Conservation (phyloP, 106 monocot genomes). For the Dendrobium nobile region DNA sequence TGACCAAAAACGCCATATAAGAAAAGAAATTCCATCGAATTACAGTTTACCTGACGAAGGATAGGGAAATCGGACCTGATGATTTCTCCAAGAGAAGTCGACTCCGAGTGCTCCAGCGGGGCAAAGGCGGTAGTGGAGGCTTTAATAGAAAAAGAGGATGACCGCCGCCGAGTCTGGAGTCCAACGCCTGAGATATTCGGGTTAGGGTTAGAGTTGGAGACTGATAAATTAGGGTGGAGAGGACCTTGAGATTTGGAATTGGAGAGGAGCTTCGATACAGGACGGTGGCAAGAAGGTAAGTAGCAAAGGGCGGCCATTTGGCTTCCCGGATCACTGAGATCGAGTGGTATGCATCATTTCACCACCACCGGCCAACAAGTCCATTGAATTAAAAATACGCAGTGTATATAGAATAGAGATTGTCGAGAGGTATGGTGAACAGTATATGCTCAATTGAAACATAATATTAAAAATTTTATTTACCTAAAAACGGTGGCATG, state of each 20-base stretch:
- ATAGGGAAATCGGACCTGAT: constrained; percentile 79
- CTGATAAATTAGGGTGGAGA: neutral
- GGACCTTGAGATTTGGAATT: neutral
- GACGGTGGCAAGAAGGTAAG: constrained; percentile 20
- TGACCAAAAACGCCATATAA: too few relatives aligned
- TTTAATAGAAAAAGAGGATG: constrained; percentile 10
- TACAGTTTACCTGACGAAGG: constrained; percentile 61
- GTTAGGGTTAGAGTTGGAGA: constrained; percentile 14
- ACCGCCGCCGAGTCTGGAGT: neutral
- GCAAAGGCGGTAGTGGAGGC: constrained; percentile 13
- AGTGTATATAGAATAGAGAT: neutral
- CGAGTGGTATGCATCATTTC: constrained; percentile 54
- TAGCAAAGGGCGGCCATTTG: constrained; percentile 22
- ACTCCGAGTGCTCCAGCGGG: constrained; percentile 16
- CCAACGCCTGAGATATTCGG: constrained; percentile 4
- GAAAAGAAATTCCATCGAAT: neutral
- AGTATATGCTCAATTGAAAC: neutral
- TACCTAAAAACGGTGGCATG: constrained; percentile 91
- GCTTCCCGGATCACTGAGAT: neutral
- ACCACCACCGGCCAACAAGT: constrained; percentile 55
- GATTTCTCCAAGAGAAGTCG: constrained; percentile 68
- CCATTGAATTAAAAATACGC: neutral
- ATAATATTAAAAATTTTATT: neutral
- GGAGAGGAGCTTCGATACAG: constrained; percentile 29
- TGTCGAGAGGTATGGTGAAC: neutral